Evolutionary conservation across 106 monocot genomes (phyloP), one percentile per base, ranked within the genome.

Genomic region (Narthecium ossifragum): DNA sequence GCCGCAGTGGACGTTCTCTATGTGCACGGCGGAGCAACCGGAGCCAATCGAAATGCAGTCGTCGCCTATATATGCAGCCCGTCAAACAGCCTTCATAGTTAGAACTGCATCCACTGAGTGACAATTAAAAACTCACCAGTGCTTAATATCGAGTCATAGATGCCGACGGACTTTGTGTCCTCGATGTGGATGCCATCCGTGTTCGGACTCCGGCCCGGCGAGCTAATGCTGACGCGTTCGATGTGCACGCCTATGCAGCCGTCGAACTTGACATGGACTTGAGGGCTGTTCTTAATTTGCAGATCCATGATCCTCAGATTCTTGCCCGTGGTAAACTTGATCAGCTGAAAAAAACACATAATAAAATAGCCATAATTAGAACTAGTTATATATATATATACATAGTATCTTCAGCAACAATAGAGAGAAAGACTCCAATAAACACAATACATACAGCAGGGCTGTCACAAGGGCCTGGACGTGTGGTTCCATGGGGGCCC

Each of bases 21-120:
- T 98, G 69, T 81, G 78, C 29, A 98, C 87, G 18, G 59, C 59
- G 0, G 78, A 64, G 68, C 86, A 78, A 14, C 96, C 90, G 11
- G 90, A 62, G 3, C 96, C 96, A 27, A 98, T 90, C 0, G 96
- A 98, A 59, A 98, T 90, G 78, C 96, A 98, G 60, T 98, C 96
- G 48, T 98, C 96, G 2, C 93, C 92, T 93, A 64, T 7, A 53
- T 9, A 27, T 26, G 1, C 11, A 18, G 27, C 1, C 18, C 10
- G 26, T n/a, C 18, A 10, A 53, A 27, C 3, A 27, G 2, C 7
- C 14, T 8, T 13, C 11, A 14, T 53, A 28, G 29, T 15, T 13
- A 29, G 17, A 5, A 28, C 12, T 3, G 53, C 6, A 51, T 8
- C n/a, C n/a, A 27, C 5, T 29, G 11, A 18, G 18, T 10, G n/a